phyloP scores from a whole-genome alignment of 2,329 filamentous ascomycete genomes.

The Cryphonectria nitschkei region DNA sequence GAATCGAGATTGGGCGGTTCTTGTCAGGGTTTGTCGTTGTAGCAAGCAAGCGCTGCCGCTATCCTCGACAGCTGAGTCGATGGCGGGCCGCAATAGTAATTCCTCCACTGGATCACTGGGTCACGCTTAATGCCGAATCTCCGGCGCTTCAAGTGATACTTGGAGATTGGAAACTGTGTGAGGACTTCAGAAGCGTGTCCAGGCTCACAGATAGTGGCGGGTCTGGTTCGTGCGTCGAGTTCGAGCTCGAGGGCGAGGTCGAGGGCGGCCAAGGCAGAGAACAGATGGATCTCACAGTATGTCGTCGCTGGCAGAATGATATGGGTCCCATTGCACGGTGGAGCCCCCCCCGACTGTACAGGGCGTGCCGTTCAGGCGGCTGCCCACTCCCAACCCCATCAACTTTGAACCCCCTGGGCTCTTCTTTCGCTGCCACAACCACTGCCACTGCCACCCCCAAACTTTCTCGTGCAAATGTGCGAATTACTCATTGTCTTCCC shows the following conservation, averaged over 20 bases:
- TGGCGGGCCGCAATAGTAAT: not conserved
- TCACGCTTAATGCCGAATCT: not conserved
- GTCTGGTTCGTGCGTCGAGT: not conserved
- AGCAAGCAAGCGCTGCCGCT: not conserved
- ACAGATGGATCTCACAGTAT: not conserved
- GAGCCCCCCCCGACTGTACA: no score
- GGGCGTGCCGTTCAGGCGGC: not conserved
- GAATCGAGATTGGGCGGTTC: not conserved
- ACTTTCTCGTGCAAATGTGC: not conserved
- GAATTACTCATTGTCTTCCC: not conserved
- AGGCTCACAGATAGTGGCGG: not conserved
- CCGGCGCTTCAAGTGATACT: not conserved
- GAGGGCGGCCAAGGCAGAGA: not conserved
- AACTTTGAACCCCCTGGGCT: not conserved
- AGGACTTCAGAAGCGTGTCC: not conserved
- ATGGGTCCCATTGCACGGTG: not conserved
- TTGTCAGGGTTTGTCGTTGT: not conserved
- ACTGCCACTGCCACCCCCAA: constrained; percentile 2
- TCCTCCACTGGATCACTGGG: not conserved
- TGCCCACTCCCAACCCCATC: not conserved
- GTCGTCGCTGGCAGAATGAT: not conserved
- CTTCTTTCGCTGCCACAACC: not conserved
- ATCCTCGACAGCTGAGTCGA: not conserved
- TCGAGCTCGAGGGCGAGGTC: not conserved
- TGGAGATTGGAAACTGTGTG: not conserved